Percentiles rank a stretch among this genome's conserved stretches.
Conservation (phyloP, 208 protist species). For the Trypanosoma caninum region DNA sequence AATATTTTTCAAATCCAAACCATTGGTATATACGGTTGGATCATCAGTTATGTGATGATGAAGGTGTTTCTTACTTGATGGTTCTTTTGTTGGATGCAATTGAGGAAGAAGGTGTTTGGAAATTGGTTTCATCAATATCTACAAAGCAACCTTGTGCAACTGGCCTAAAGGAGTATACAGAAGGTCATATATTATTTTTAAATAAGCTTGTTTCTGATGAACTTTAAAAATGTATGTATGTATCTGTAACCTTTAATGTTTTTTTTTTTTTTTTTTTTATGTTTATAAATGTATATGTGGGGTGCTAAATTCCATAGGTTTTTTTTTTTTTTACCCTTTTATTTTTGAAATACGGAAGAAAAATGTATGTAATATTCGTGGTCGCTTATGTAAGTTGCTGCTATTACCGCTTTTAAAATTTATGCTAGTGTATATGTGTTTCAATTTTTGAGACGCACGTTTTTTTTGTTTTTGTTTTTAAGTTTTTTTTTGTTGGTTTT, state of each 20-base stretch:
- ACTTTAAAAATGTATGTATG: slow-evolving; percentile 8
- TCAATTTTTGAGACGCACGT: neutral
- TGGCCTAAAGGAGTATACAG: slow-evolving; percentile 58
- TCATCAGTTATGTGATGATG: slow-evolving; percentile 77
- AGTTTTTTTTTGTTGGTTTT: neutral
- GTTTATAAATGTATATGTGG: neutral
- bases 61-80: slow-evolving; percentile 77
- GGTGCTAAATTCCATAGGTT: neutral
- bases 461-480: slow-evolving; percentile 17
- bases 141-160: slow-evolving; percentile 33
- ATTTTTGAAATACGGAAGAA: slow-evolving; percentile 3
- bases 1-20: slow-evolving; percentile 71
- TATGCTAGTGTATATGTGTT: too few relatives aligned
- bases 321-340: slow-evolving; percentile 1
- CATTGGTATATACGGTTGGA: slow-evolving; percentile 84
- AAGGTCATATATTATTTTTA: slow-evolving; percentile 81
- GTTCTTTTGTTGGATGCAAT: slow-evolving; percentile 82
- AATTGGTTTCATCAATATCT: slow-evolving; percentile 65
- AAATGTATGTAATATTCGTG: too few relatives aligned
- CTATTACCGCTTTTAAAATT: too few relatives aligned
- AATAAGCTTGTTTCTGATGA: slow-evolving; percentile 57
- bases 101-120: slow-evolving; percentile 87
- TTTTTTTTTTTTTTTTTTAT: slow-evolving; percentile 11
- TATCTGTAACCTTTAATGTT: slow-evolving; percentile 2
- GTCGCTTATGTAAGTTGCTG: too few relatives aligned